Conservation (phyloP, 495 filamentous ascomycete species). For the Cladorrhinum samala region DNA sequence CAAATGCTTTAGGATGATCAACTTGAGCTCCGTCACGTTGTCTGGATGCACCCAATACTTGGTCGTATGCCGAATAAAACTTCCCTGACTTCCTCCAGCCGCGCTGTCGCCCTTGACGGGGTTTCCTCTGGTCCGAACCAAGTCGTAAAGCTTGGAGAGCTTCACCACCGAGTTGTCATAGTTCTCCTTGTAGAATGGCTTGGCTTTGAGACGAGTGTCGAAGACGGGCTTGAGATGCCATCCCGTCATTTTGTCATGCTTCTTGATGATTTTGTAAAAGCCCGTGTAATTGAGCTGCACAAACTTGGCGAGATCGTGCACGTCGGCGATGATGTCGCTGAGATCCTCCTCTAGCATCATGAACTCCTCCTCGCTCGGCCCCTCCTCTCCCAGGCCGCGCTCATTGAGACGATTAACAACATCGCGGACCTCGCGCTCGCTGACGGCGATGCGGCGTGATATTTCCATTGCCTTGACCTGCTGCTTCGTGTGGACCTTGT, state of each 20-base stretch:
- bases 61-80: constrained; percentile 93
- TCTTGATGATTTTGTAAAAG: constrained; percentile 99
- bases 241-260: constrained; percentile 95
- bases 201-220: constrained; percentile 83
- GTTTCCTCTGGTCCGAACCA: constrained; percentile 86
- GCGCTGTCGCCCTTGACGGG: constrained; percentile 86
- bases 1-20: constrained; percentile 96
- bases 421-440: constrained; percentile 82
- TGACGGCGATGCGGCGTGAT: constrained; percentile 74
- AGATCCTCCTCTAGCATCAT: constrained; percentile 89
- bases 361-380: constrained; percentile 83
- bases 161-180: constrained; percentile 96
- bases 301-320: constrained; percentile 97
- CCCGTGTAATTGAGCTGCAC: constrained; percentile 98
- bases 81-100: constrained; percentile 88
- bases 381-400: constrained; percentile 47
- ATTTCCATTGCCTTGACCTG: constrained; percentile 94
- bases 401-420: constrained; percentile 69
- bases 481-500: constrained; percentile 96
- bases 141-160: constrained; percentile 90
- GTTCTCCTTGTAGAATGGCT: constrained; percentile 97
- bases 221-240: constrained; percentile 96
- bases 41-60: constrained; percentile 99
- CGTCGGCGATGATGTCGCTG: constrained; percentile 97
- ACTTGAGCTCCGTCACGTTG: constrained; percentile 95